phyloP scores from a whole-genome alignment of 2,329 filamentous ascomycete genomes.

The Colletotrichum plurivorum region DNA sequence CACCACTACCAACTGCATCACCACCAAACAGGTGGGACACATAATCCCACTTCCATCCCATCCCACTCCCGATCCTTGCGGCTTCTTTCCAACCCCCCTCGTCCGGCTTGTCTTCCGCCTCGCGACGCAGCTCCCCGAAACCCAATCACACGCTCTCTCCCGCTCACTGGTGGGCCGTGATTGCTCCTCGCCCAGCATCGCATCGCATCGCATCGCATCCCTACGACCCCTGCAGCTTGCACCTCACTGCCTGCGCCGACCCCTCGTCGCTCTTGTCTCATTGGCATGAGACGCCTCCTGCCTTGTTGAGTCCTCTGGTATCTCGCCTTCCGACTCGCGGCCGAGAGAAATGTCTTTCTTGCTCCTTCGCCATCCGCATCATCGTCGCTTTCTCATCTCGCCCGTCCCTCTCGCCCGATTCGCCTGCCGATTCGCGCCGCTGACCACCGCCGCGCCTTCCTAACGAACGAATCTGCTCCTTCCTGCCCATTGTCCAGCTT shows the following conservation, averaged over 20 bases:
- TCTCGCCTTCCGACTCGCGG: conserved; percentile 13
- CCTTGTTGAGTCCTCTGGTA: not conserved
- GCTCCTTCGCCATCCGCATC: conserved; percentile 19
- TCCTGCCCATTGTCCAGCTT: not conserved
- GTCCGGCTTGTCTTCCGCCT: conserved; percentile 13
- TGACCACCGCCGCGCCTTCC: conserved; percentile 3
- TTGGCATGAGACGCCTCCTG: conserved; percentile 28
- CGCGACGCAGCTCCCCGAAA: not conserved
- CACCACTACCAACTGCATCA: not conserved
- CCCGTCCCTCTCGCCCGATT: not conserved
- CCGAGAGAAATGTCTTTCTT: conserved; percentile 26
- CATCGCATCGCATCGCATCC: not conserved
- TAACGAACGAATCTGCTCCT: not conserved
- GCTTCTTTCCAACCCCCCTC: not conserved
- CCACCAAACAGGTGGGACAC: not conserved
- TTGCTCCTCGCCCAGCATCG: not conserved
- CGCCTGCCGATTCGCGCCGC: not conserved
- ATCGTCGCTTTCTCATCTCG: not conserved
- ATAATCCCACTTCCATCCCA: not conserved
- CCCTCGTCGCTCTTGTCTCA: conserved; percentile 32
- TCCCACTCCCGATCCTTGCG: conserved; percentile 5
- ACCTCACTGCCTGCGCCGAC: conserved; percentile 15
- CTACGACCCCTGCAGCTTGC: conserved; percentile 17
- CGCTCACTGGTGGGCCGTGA: not conserved
- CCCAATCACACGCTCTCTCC: not conserved